A percentile compares a stretch with the other conserved stretches of the same genome.
Conservation (phyloP, 805 yeast species). For the Jamesozyma lodderae region DNA sequence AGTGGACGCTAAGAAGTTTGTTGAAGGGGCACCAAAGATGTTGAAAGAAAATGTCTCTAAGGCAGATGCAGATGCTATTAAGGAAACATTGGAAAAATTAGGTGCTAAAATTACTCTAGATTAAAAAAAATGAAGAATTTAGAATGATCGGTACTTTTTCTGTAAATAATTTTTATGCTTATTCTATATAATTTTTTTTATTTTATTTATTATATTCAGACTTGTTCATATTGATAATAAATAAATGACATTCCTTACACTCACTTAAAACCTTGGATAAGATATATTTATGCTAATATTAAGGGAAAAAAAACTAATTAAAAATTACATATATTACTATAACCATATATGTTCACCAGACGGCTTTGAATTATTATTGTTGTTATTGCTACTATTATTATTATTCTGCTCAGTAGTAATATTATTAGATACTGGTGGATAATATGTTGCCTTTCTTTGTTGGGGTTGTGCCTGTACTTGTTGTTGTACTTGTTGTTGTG, state of each 20-base stretch:
- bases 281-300: no score
- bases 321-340: conserved; percentile 1
- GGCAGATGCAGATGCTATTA: conserved; percentile 96
- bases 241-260: no score
- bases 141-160: background rate
- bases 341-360: conserved; percentile 24
- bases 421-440: conserved; percentile 10
- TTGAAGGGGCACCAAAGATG: conserved; percentile 93
- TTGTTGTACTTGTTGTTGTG: conserved; percentile 13
- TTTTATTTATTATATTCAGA: background rate
- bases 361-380: conserved; percentile 12
- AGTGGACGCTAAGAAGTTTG: conserved; percentile 96
- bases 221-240: background rate
- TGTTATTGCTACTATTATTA: conserved; percentile 8
- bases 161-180: background rate
- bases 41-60: conserved; percentile 92
- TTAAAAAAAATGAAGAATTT: conserved; percentile 32
- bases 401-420: conserved; percentile 3
- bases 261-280: no score
- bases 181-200: background rate
- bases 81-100: conserved; percentile 81
- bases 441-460: conserved; percentile 14
- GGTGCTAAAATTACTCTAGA: conserved; percentile 92
- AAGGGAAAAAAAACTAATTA: no score
- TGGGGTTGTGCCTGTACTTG: conserved; percentile 17